Base-by-base conservation (phyloP, 2,329 filamentous ascomycete genomes). In the Fusarium musae region DNA sequence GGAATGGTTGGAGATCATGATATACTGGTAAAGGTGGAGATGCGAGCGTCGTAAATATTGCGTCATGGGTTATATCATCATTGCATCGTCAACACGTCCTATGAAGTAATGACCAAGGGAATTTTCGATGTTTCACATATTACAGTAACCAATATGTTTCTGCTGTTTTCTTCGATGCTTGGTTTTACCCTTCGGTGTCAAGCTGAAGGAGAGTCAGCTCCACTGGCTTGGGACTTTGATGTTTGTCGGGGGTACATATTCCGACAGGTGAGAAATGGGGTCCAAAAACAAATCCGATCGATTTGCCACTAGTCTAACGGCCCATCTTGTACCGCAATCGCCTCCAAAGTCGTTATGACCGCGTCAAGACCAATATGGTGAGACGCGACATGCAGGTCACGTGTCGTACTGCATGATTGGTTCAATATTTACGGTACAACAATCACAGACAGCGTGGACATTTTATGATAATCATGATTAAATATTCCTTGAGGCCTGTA, bases 61-160 rank as follows among this genome's bases (percentile, higher is more conserved):
- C 66, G 66, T 69, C 66, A 69, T 65, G 36, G 28, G 66, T 69
- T 53, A 65, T 59, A 70, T 69, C 66, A 54, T 69, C 9, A 69
- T 69, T 69, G 52, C 66, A 65, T 65, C 66, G 42, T 17, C 40
- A 13, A 40, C 7, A 10, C 40, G 32, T 50, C 6, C 5, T 6
- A 1, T 7, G 9, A 52, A 17, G 2, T 21, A 7, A 34, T 63
- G 28, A 34, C 50, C n/a, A 30, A 30, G 28, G 28, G 28, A 30
- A 30, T 30, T 30, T 9, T 30, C 28, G 9, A 30, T 30, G 6
- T 30, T 30, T 30, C 28, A 30, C 28, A 30, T 30, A 26, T 26
- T 5, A 26, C 26, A 26, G 26, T 26, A 26, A 26, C 26, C 26
- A 26, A 26, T 26, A 30, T 30, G 28, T 30, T 30, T 30, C 28